Evolutionary conservation across 345 rosid genomes (phyloP).

Genomic region (Carallia pectinifolia): DNA sequence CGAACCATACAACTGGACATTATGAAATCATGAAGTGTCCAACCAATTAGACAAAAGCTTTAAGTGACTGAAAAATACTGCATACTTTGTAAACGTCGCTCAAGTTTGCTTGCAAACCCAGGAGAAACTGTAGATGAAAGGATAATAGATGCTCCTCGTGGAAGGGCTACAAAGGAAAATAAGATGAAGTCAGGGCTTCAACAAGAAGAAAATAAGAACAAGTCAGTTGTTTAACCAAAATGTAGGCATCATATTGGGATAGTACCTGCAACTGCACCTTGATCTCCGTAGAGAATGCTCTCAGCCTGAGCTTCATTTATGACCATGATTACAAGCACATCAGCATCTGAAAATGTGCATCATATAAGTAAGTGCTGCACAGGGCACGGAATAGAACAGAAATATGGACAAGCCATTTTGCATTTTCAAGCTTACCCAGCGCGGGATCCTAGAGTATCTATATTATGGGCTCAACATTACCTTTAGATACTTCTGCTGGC

Average conservation of each 20-base stretch:
- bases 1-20: not conserved
- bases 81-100: slow-evolving; percentile 73
- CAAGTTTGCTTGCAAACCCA: slow-evolving; percentile 65
- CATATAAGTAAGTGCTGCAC: too few relatives aligned
- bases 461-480: slow-evolving; percentile 28
- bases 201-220: not conserved
- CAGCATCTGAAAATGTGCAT: slow-evolving; percentile 49
- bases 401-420: too few relatives aligned
- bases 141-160: slow-evolving; percentile 67
- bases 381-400: too few relatives aligned
- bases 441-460: too few relatives aligned
- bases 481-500: slow-evolving; percentile 79
- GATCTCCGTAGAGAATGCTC: slow-evolving; percentile 69
- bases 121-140: slow-evolving; percentile 96
- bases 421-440: too few relatives aligned
- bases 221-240: too few relatives aligned
- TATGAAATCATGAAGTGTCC: not conserved
- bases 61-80: not conserved
- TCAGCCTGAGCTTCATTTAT: slow-evolving; percentile 92
- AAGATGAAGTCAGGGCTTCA: slow-evolving; percentile 25
- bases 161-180: slow-evolving; percentile 48
- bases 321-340: slow-evolving; percentile 89
- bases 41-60: not conserved
- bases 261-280: slow-evolving; percentile 79
- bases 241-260: slow-evolving; percentile 4